Base-by-base conservation (phyloP, 2,329 filamentous ascomycete genomes). In the Amesomyces nigricolor region DNA sequence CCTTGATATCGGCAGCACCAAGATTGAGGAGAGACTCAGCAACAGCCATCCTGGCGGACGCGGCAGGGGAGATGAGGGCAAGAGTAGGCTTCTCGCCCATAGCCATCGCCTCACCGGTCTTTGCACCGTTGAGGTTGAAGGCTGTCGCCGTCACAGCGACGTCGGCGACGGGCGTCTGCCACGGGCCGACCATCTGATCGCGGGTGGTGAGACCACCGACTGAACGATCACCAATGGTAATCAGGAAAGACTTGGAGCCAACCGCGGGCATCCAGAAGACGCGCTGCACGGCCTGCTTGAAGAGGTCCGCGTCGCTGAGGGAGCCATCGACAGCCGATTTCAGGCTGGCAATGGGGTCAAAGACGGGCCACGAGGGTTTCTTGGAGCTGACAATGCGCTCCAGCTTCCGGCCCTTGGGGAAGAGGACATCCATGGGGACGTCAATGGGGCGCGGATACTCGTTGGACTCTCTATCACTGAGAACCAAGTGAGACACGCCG, bases 211-310 rank as follows among this genome's bases (percentile, higher is more conserved):
- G 78, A 49, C 92, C 94, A 61, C 92, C 92, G 30, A 97, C 91
- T 29, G 88, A 90, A 59, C 94, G 83, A 71, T 97, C 94, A 48
- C 88, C 91, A 62, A 97, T 99, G 1, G 94, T 97, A 67, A 99
- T 96, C 38, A 99, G 78, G 76, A 97, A 99, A 19, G 87, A 91
- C 73, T 97, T 97, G 19, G 91, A 96, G n/a, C 91, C 92, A 19
- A 97, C 94, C 1, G 91, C 82, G 17, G 94, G 92, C 51, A 97
- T 78, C 48, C 83, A 83, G 53, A 97, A 83, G 2, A 97, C 90
- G 58, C 90, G 79, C 63, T 90, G 83, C 0, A 89, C 82, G 14
- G 92, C 91, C 70, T 91, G 75, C 26, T 70, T 72, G 30, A 83
- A 66, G 32, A 82, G 66, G 4, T 76, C 85, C 0, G 73, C 69